Evolutionary conservation across 345 rosid genomes (phyloP).

Genomic region (Laguncularia racemosa): DNA sequence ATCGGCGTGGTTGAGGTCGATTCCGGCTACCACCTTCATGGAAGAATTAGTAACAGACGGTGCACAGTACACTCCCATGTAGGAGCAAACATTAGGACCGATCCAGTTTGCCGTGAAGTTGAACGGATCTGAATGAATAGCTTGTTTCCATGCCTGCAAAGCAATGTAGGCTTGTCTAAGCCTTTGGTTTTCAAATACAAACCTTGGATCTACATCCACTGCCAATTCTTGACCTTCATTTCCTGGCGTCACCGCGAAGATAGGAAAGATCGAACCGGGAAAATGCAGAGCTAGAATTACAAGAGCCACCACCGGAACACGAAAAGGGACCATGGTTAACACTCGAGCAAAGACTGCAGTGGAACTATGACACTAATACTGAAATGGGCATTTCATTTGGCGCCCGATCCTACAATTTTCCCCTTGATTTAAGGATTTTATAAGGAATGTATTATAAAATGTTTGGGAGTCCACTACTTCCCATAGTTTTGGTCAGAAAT

Average conservation of each 20-base stretch:
- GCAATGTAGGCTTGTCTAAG: conserved; percentile 61
- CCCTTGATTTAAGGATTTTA: too few relatives aligned
- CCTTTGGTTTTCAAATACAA: conserved; percentile 48
- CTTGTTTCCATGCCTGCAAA: conserved; percentile 73
- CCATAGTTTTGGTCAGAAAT: too few relatives aligned
- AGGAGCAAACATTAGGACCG: conserved; percentile 72
- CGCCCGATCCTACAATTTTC: too few relatives aligned
- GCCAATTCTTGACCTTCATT: conserved; percentile 16
- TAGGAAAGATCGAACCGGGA: neutral
- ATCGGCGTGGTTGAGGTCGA: conserved; percentile 73
- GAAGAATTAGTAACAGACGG: conserved; percentile 39
- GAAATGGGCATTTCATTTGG: neutral
- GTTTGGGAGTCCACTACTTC: too few relatives aligned
- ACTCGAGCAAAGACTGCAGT: neutral
- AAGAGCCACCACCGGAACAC: neutral
- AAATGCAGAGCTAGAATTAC: neutral
- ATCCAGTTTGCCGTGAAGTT: conserved; percentile 53
- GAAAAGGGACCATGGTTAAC: neutral
- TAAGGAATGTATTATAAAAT: too few relatives aligned
- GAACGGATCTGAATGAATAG: conserved; percentile 61
- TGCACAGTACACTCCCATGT: conserved; percentile 64
- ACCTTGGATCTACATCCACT: conserved; percentile 26
- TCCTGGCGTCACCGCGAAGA: neutral
- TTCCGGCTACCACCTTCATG: conserved; percentile 56
- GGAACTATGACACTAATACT: neutral